phyloP scores from a whole-genome alignment of 2,329 filamentous ascomycete species.

The Trichoderma sp. region DNA sequence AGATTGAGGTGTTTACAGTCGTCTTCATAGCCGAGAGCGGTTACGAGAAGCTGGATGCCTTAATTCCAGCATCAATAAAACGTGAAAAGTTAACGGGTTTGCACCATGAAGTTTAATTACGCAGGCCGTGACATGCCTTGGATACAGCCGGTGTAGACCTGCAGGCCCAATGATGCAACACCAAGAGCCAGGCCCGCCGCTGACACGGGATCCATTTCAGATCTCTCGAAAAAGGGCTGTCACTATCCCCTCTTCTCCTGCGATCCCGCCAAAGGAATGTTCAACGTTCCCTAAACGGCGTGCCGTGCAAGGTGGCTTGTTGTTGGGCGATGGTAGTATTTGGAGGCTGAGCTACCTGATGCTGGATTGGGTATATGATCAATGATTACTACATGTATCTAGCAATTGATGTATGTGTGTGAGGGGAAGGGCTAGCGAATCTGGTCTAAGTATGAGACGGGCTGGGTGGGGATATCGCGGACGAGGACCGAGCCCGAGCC shows the following conservation, averaged over 20 bases:
- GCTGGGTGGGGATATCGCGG: neutral
- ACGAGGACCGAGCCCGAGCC: conserved; percentile 4
- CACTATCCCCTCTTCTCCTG: neutral
- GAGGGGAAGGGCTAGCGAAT: conserved; percentile 5
- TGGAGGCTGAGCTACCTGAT: neutral
- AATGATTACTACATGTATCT: neutral
- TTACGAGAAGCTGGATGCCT: conserved; percentile 54
- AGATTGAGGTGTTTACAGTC: conserved; percentile 54
- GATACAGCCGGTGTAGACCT: conserved; percentile 53
- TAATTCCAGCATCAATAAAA: neutral
- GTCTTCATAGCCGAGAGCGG: conserved; percentile 52
- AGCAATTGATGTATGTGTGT: conserved; percentile 4
- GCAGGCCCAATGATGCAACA: conserved; percentile 51
- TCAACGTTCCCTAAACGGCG: neutral
- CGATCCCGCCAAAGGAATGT: neutral
- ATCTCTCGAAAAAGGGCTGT: neutral
- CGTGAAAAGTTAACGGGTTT: conserved; percentile 1
- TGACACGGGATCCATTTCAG: conserved; percentile 49
- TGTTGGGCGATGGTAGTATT: neutral
- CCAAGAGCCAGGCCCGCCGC: conserved; percentile 48
- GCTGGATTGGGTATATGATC: neutral
- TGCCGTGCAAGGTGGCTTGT: neutral
- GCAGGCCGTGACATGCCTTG: conserved; percentile 41
- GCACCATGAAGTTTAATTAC: neutral
- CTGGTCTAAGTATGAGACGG: conserved; percentile 6